A percentile compares a stretch with the other conserved stretches of the same genome.
These are phyloP conservation scores for Xylaria sp. DNA, from an alignment of 2,329 filamentous ascomycete genomes.

Conservation along the genomic window DNA sequence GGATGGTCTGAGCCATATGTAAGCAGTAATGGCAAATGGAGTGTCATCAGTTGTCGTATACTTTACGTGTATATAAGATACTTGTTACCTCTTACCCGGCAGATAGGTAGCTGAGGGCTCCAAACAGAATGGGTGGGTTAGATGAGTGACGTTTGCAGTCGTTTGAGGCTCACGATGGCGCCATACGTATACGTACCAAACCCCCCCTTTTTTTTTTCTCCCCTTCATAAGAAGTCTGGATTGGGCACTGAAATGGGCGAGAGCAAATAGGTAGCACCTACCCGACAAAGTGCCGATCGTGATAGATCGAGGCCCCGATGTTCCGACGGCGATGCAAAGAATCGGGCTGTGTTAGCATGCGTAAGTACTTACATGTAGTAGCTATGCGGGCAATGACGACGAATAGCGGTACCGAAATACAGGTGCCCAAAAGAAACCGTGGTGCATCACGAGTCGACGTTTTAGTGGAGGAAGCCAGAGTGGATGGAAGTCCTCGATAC, in stretches of 20 bases:
- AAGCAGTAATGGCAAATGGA: not conserved
- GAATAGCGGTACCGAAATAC: not conserved
- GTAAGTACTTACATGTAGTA: not conserved
- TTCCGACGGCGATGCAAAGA: slow-evolving; percentile 3
- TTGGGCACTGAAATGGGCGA: not conserved
- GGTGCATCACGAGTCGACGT: slow-evolving; percentile 16
- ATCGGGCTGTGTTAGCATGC: slow-evolving; percentile 2
- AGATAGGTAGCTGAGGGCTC: not conserved
- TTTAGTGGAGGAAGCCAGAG: not conserved
- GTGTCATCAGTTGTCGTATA: not conserved
- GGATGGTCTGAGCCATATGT: not conserved
- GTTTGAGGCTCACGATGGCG: not conserved
- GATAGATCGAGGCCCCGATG: not conserved
- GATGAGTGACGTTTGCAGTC: not conserved
- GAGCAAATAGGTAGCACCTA: not conserved
- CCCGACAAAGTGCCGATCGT: slow-evolving; percentile 10
- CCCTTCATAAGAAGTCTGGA: too few species aligned
- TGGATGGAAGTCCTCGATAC: slow-evolving; percentile 6
- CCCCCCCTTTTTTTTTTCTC: too few species aligned
- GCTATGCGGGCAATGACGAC: not conserved
- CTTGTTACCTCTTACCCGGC: not conserved
- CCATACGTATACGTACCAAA: too few species aligned
- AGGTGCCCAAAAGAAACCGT: slow-evolving; percentile 11
- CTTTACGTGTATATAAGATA: too few species aligned
- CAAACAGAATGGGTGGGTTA: not conserved